Evolutionary conservation across 2,329 filamentous ascomycete species (phyloP), one percentile per base, ranked within the genome.

Genomic region (Xylaria digitata): DNA sequence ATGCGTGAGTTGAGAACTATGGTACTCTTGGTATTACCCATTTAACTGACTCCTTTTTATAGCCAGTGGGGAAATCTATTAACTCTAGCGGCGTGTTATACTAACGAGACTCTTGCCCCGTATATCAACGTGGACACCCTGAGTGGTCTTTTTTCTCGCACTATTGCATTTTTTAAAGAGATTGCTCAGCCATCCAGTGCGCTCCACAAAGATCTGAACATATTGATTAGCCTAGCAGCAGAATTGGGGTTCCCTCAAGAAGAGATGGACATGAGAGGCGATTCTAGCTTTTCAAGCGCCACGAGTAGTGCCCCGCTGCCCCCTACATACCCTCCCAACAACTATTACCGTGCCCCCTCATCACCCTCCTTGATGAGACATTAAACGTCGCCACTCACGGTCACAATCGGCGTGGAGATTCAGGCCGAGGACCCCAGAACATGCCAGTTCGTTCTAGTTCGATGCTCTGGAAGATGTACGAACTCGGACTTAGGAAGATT

Each of bases 41-140:
- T 40, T 65, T 46, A 37, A 66, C 52, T 68, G 19, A 65, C 59
- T 49, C 34, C 26, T 55, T 13, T 30, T 26, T 61, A 5, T 69
- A 97, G 94, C 6, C 96, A 99, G 93, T 99, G 96, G 83, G 95
- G 96, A 65, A 98, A 98, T 77, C 88, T 97, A 75, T 84, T 98
- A 55, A 93, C 96, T n/a, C 87, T 99, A 2, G 89, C 92, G 30
- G 94, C 95, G 1, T 92, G 91, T 3, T 94, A 89, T 79, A 87
- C 85, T 68, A 92, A 95, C 53, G 85, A 83, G 4, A 80, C 85
- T 30, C 85, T 96, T 1, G 80, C 80, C 5, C 77, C 81, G 5
- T 86, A 88, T 34, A 84, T 97, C 21, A 78, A 87, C 3, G 79
- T 81, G 54, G 78, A 84, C 0, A 79, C 82, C 2, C 81, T 97